phyloP scores from a whole-genome alignment of 371 early-diverging fungal species.

The Paraphysoderma sedebokerense region DNA sequence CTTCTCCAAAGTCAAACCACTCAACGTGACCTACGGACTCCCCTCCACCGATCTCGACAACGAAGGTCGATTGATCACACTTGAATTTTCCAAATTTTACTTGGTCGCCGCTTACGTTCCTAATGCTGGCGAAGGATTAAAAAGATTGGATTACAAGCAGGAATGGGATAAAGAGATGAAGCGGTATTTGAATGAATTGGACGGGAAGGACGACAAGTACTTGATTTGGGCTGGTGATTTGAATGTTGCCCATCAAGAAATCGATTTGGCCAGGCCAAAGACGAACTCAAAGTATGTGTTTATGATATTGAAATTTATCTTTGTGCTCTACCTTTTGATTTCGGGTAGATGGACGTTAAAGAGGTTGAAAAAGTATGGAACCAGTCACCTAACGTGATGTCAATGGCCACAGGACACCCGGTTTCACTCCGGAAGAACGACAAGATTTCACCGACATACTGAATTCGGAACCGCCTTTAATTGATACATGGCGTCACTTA shows the following conservation, averaged over 20 bases:
- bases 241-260: constrained; percentile 68
- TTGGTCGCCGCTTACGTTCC: constrained; percentile 63
- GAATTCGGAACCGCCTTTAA: constrained; percentile 22
- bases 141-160: constrained; percentile 38
- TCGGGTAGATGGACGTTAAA: too few species aligned
- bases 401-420: constrained; percentile 35
- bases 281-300: constrained; percentile 35
- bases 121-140: constrained; percentile 60
- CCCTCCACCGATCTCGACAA: constrained; percentile 26
- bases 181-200: constrained; percentile 43
- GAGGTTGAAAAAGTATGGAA: too few species aligned
- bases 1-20: constrained; percentile 59
- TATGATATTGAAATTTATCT: neutral
- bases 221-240: constrained; percentile 78
- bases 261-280: constrained; percentile 66
- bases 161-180: constrained; percentile 51
- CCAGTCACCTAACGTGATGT: neutral
- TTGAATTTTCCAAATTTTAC: constrained; percentile 44
- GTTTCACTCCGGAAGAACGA: constrained; percentile 74
- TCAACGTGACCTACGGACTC: constrained; percentile 39
- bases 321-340: neutral
- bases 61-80: constrained; percentile 58
- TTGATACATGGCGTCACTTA: constrained; percentile 64
- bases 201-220: constrained; percentile 37
- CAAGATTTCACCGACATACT: constrained; percentile 46